These are phyloP conservation scores for Coniella vitis DNA, from an alignment of 2,329 filamentous ascomycete genomes.

Conservation along the genomic window DNA sequence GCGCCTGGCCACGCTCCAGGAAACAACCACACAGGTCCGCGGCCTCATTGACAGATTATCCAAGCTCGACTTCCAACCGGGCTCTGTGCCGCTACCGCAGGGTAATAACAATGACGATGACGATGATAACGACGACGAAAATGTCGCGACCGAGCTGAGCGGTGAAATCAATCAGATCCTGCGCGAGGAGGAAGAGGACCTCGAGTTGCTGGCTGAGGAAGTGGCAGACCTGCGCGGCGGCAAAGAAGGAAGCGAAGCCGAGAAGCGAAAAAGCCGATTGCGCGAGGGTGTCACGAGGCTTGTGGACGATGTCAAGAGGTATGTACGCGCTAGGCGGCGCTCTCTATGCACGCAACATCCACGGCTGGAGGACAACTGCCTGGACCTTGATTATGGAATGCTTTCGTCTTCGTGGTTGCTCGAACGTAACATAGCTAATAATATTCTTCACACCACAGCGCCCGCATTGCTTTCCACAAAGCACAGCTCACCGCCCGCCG, in stretches of 20 bases:
- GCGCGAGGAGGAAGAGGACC: conserved; percentile 73
- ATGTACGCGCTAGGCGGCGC: too few species aligned
- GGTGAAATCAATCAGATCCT: conserved; percentile 74
- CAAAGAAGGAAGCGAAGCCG: conserved; percentile 44
- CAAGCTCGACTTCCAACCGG: conserved; percentile 51
- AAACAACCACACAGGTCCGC: conserved; percentile 50
- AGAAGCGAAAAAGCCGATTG: conserved; percentile 58
- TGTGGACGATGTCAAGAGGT: conserved; percentile 66
- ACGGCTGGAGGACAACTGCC: too few species aligned
- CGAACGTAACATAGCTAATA: neutral
- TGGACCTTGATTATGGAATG: too few species aligned
- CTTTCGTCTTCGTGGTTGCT: too few species aligned
- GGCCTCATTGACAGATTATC: conserved; percentile 54
- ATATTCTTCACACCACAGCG: conserved; percentile 28
- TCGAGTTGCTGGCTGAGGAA: conserved; percentile 74
- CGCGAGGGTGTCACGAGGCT: conserved; percentile 61
- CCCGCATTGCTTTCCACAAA: conserved; percentile 65
- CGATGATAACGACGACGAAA: conserved; percentile 40
- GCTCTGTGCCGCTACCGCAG: conserved; percentile 42
- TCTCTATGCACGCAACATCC: too few species aligned
- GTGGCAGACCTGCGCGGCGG: conserved; percentile 59
- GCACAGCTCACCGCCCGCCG: conserved; percentile 75
- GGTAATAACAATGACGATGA: neutral
- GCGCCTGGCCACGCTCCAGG: conserved; percentile 54
- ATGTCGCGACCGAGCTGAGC: conserved; percentile 63